These are phyloP conservation scores for Fusarium nisikadoi DNA, from an alignment of 2,329 filamentous ascomycete species.

Conservation along the genomic window DNA sequence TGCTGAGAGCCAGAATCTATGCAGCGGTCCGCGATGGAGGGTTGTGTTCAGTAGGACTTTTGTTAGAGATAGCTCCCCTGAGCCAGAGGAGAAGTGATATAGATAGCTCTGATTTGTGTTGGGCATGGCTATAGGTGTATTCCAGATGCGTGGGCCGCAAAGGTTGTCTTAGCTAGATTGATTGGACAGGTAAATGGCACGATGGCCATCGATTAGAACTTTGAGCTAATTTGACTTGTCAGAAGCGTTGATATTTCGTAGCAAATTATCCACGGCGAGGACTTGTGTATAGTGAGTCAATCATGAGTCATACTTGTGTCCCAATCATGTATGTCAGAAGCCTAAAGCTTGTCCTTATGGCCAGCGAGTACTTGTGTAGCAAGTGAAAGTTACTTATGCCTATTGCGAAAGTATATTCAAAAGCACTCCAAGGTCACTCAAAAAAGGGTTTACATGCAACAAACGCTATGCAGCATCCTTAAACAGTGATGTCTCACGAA, in stretches of 20 bases:
- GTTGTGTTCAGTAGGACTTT: neutral
- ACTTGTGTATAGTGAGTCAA: no score
- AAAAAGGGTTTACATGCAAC: neutral
- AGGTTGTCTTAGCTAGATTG: no score
- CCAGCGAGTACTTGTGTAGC: neutral
- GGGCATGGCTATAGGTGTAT: no score
- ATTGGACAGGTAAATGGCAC: neutral
- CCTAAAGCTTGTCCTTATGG: neutral
- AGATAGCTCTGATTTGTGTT: neutral
- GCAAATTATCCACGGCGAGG: neutral
- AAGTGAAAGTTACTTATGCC: neutral
- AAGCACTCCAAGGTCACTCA: fast-evolving
- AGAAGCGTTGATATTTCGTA: neutral
- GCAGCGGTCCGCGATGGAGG: neutral
- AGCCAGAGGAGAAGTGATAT: neutral
- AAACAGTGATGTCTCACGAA: neutral
- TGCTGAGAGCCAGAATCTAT: neutral
- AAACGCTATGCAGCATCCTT: neutral
- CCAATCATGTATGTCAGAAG: neutral
- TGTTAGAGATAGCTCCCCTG: neutral
- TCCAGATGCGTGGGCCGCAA: no score
- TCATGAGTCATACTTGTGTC: neutral
- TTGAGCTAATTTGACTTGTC: neutral
- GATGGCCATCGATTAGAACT: neutral
- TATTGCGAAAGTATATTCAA: neutral